A percentile compares a stretch with the other conserved stretches of the same genome.
These are phyloP conservation scores for Calonectria hongkongensis DNA, from an alignment of 2,329 filamentous ascomycete genomes.

Conservation along the genomic window DNA sequence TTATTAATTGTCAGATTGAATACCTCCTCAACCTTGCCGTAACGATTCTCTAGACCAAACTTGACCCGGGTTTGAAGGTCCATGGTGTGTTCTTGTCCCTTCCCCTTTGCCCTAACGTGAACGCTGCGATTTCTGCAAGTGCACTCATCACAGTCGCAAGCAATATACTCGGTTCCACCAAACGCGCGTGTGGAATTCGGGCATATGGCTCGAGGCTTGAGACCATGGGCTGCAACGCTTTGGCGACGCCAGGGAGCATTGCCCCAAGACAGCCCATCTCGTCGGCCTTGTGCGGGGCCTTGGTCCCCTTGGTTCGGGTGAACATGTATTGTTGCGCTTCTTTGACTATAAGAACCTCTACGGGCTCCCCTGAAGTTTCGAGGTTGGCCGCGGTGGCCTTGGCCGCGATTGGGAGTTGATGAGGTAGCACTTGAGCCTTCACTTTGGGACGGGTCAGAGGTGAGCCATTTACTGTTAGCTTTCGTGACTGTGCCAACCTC, in stretches of 20 bases:
- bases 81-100: constrained; percentile 3
- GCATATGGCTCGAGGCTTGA: constrained; percentile 37
- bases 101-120: constrained; percentile 49
- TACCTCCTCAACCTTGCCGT: constrained; percentile 58
- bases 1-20: constrained; percentile 39
- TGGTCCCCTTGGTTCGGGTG: constrained; percentile 32
- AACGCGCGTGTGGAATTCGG: constrained; percentile 47
- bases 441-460: constrained; percentile 28
- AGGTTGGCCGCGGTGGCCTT: constrained; percentile 39
- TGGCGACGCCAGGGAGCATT: constrained; percentile 44
- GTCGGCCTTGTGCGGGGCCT: constrained; percentile 41
- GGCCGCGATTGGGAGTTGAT: constrained; percentile 36
- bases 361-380: constrained; percentile 41
- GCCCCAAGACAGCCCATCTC: constrained; percentile 43
- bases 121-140: constrained; percentile 57
- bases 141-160: constrained; percentile 57
- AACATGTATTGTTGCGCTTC: constrained; percentile 47
- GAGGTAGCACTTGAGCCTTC: constrained; percentile 38
- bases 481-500: constrained; percentile 37
- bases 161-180: constrained; percentile 51
- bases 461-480: constrained; percentile 39
- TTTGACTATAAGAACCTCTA: constrained; percentile 45
- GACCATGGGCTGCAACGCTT: constrained; percentile 32
- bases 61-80: constrained; percentile 57
- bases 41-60: constrained; percentile 53